Percentiles rank a stretch among this genome's conserved stretches.
These are phyloP conservation scores for Entomortierella lignicola DNA, from an alignment of 192 early-diverging fungal species.

Conservation along the genomic window DNA sequence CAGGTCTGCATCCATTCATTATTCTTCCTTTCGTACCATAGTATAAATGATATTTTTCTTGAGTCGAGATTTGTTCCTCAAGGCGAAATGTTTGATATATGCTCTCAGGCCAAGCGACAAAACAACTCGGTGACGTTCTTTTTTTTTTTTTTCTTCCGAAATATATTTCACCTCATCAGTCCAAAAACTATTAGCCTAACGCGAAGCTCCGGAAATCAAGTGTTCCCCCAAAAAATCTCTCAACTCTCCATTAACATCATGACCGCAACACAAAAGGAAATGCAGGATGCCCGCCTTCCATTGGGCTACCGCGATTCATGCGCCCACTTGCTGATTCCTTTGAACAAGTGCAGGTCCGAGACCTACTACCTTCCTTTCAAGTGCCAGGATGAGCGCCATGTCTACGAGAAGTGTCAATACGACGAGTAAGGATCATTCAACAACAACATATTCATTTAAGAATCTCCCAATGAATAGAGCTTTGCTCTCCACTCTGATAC, in stretches of 20 bases:
- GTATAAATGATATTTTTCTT: no score
- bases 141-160: no score
- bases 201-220: not conserved
- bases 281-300: constrained; percentile 85
- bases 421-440: constrained; percentile 74
- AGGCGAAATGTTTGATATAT: no score
- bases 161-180: no score
- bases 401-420: constrained; percentile 96
- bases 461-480: not conserved
- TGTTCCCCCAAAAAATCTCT: not conserved
- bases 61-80: no score
- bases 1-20: no score
- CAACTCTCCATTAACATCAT: constrained; percentile 40
- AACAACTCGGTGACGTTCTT: no score
- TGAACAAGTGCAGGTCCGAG: constrained; percentile 92
- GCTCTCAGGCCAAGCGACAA: no score
- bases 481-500: no score
- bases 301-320: constrained; percentile 94
- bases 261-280: constrained; percentile 88
- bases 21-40: no score
- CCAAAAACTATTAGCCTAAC: not conserved
- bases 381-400: constrained; percentile 88
- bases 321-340: constrained; percentile 86
- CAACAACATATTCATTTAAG: not conserved
- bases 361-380: constrained; percentile 94